phyloP scores from a whole-genome alignment of 208 protist species.

The Acanthamoeba comandoni region DNA sequence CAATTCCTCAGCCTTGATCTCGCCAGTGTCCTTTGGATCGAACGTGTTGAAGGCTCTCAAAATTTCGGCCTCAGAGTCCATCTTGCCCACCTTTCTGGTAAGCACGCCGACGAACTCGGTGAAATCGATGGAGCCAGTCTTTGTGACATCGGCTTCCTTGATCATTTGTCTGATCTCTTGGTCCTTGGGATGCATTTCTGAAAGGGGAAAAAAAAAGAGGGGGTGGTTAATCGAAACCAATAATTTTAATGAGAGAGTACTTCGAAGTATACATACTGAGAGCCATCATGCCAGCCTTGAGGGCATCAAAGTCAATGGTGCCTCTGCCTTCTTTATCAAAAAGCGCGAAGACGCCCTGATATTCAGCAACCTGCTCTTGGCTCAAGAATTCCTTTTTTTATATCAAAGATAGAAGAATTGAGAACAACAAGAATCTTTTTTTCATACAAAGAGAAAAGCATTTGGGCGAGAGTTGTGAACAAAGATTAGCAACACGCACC shows the following conservation, averaged over 20 bases:
- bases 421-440: slow-evolving; percentile 7
- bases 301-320: slow-evolving; percentile 30
- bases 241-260: too few species aligned
- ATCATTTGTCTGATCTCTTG: slow-evolving; percentile 33
- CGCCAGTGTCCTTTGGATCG: slow-evolving; percentile 15
- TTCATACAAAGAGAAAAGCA: too few species aligned
- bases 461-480: too few species aligned
- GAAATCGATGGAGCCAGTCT: slow-evolving; percentile 47
- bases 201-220: not conserved
- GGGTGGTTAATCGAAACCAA: too few species aligned
- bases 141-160: slow-evolving; percentile 27
- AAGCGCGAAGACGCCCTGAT: slow-evolving; percentile 59
- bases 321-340: slow-evolving; percentile 45
- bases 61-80: slow-evolving; percentile 52
- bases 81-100: not conserved
- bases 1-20: not conserved
- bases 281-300: slow-evolving; percentile 58
- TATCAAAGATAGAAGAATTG: not conserved
- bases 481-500: too few species aligned
- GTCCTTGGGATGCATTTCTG: slow-evolving; percentile 46
- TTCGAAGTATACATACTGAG: slow-evolving; percentile 33
- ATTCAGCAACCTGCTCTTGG: slow-evolving; percentile 55
- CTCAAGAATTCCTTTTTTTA: slow-evolving; percentile 62
- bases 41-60: slow-evolving; percentile 39
- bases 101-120: slow-evolving; percentile 15